phyloP scores from a whole-genome alignment of 768 basidiomycete genomes.

The Tulasnella sp. region DNA sequence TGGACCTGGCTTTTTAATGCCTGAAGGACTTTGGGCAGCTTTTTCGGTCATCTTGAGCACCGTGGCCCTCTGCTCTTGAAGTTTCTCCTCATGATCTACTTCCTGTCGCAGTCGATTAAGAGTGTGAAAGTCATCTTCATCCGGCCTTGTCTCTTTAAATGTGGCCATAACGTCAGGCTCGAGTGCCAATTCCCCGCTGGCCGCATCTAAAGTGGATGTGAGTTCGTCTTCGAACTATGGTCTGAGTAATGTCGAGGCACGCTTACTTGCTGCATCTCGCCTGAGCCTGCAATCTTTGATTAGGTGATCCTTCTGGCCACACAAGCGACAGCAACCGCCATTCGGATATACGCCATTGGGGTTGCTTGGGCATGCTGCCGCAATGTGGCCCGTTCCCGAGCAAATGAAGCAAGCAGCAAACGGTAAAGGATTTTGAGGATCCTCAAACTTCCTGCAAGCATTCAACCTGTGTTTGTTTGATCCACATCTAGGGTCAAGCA shows the following conservation, averaged over 20 bases:
- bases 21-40: neutral
- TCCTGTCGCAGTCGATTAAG: conserved; percentile 54
- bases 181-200: neutral
- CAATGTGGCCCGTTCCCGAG: conserved; percentile 70
- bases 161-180: conserved; percentile 30
- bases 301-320: conserved; percentile 72
- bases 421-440: conserved; percentile 59
- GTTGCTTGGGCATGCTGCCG: conserved; percentile 73
- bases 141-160: conserved; percentile 51
- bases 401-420: conserved; percentile 92
- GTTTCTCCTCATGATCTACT: conserved; percentile 49
- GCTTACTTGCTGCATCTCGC: neutral
- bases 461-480: conserved; percentile 67
- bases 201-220: neutral
- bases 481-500: conserved; percentile 49
- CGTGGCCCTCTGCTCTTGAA: conserved; percentile 9
- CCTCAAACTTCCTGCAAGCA: conserved; percentile 54
- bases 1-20: neutral
- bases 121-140: conserved; percentile 90
- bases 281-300: conserved; percentile 56
- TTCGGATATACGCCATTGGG: conserved; percentile 68
- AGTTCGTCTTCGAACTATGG: neutral
- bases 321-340: conserved; percentile 83
- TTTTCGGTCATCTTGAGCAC: neutral
- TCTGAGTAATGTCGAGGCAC: neutral